These are phyloP conservation scores for Colletotrichum chlorophyti DNA, from an alignment of 2,329 filamentous ascomycete genomes.

Conservation along the genomic window DNA sequence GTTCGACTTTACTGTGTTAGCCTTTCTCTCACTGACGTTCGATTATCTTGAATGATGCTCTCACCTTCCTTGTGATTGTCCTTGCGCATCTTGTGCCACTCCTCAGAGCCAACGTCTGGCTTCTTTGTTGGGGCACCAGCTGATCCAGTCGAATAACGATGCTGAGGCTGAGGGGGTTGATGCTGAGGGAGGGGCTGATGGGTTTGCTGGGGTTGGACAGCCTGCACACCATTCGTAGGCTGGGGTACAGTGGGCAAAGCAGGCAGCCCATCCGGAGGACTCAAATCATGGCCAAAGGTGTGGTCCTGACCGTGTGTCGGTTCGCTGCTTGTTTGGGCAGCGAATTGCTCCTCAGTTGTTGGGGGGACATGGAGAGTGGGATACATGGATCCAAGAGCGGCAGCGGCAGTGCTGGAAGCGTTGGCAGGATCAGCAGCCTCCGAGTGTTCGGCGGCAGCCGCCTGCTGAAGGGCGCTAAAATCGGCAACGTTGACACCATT, in stretches of 20 bases:
- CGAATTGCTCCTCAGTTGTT: conserved; percentile 66
- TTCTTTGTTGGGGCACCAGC: conserved; percentile 62
- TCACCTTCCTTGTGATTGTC: conserved; percentile 99
- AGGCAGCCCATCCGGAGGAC: conserved; percentile 38
- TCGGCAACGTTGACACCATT: conserved; percentile 58
- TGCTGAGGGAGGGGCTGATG: conserved; percentile 22
- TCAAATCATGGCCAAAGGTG: conserved; percentile 42
- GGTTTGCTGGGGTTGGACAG: conserved; percentile 22
- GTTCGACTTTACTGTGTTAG: conserved; percentile 73
- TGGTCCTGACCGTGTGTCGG: conserved; percentile 42
- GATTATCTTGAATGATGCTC: conserved; percentile 36
- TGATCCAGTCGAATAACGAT: conserved; percentile 42
- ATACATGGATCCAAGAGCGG: conserved; percentile 64
- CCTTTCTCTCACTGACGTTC: background rate
- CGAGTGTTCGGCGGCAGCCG: conserved; percentile 52
- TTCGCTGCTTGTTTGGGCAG: conserved; percentile 53
- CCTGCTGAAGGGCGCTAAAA: conserved; percentile 63
- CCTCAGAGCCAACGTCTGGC: conserved; percentile 91
- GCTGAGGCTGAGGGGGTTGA: conserved; percentile 33
- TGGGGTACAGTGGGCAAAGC: conserved; percentile 26
- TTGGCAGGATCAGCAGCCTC: conserved; percentile 57
- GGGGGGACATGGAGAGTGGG: conserved; percentile 65
- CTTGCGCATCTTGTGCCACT: conserved; percentile 97
- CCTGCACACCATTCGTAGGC: conserved; percentile 25
- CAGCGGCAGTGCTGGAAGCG: conserved; percentile 66